Conservation (phyloP, 2,329 filamentous ascomycete species). For the Colletotrichum lupini region DNA sequence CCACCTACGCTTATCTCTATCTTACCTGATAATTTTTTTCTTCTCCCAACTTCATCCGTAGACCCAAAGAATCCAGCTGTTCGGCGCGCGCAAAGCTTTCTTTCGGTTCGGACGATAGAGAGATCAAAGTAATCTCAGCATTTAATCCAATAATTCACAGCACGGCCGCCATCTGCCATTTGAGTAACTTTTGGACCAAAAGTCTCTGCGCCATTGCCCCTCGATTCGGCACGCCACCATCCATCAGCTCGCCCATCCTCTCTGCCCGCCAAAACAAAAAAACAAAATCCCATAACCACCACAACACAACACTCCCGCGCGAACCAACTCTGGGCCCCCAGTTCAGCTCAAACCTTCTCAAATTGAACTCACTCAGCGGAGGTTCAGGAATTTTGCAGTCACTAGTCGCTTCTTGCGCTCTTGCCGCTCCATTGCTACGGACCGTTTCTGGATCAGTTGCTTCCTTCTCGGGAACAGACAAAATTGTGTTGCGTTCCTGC, state of each 20-base stretch:
- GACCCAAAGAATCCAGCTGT: not conserved
- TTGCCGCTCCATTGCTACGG: not conserved
- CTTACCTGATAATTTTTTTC: not conserved
- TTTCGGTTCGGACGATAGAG: conserved; percentile 8
- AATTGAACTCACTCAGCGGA: not conserved
- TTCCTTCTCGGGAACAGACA: conserved; percentile 1
- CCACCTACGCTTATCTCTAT: not conserved
- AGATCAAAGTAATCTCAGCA: conserved; percentile 19
- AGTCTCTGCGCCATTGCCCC: conserved; percentile 23
- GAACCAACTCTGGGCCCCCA: not conserved
- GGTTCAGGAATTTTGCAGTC: conserved; percentile 12
- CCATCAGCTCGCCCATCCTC: not conserved
- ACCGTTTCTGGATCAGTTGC: not conserved
- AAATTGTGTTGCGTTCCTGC: conserved; percentile 29
- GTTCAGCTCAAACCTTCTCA: not conserved
- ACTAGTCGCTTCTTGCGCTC: not conserved
- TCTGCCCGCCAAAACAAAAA: not conserved
- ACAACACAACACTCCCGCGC: not conserved
- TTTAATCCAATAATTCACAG: conserved; percentile 15
- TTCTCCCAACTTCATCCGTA: not conserved
- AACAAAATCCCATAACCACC: not conserved
- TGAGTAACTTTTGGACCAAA: conserved; percentile 9
- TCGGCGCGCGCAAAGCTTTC: conserved; percentile 1
- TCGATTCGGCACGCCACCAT: conserved; percentile 27
- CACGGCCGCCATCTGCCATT: conserved; percentile 4